phyloP scores from a whole-genome alignment of 805 yeast genomes.

The Metschnikowia lunata region DNA sequence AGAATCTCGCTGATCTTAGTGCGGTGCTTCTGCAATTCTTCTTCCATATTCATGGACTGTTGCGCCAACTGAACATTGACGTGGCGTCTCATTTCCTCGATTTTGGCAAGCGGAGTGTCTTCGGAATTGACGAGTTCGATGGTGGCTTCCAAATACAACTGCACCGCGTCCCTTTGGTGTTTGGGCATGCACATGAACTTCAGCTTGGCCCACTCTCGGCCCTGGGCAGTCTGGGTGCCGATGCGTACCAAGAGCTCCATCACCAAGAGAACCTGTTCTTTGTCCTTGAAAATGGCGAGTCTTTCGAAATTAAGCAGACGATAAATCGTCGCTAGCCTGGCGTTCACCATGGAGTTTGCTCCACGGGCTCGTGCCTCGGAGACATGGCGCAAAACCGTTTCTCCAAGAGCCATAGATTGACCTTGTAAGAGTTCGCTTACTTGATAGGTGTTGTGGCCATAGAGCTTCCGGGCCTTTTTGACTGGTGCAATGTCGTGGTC shows the following conservation, averaged over 20 bases:
- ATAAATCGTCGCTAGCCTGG: slow-evolving; percentile 9
- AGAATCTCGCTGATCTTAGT: slow-evolving; percentile 7
- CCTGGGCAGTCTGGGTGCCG: slow-evolving; percentile 11
- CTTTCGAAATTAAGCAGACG: slow-evolving; percentile 13
- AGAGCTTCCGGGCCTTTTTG: slow-evolving; percentile 3
- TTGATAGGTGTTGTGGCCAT: slow-evolving; percentile 7
- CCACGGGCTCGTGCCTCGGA: slow-evolving; percentile 13
- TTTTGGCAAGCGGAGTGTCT: slow-evolving; percentile 10
- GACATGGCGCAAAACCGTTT: slow-evolving; percentile 7
- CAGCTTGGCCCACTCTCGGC: slow-evolving; percentile 5
- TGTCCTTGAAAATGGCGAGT: slow-evolving; percentile 11
- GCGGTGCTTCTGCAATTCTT: slow-evolving; percentile 7
- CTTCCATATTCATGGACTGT: slow-evolving; percentile 10
- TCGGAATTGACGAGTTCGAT: slow-evolving; percentile 7
- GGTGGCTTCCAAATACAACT: slow-evolving; percentile 10
- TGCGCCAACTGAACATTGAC: slow-evolving; percentile 12
- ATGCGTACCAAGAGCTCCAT: slow-evolving; percentile 10
- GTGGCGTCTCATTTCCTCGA: slow-evolving; percentile 12
- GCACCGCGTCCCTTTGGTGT: slow-evolving; percentile 11
- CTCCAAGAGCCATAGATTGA: slow-evolving; percentile 3
- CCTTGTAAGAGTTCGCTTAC: slow-evolving; percentile 7
- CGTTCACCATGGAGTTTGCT: slow-evolving; percentile 9
- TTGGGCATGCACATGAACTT: slow-evolving; percentile 7
- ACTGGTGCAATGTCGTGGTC: slow-evolving; percentile 4
- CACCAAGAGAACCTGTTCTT: slow-evolving; percentile 8